Base-by-base conservation (phyloP, 495 filamentous ascomycete genomes). In the Gamarada debralockiae region DNA sequence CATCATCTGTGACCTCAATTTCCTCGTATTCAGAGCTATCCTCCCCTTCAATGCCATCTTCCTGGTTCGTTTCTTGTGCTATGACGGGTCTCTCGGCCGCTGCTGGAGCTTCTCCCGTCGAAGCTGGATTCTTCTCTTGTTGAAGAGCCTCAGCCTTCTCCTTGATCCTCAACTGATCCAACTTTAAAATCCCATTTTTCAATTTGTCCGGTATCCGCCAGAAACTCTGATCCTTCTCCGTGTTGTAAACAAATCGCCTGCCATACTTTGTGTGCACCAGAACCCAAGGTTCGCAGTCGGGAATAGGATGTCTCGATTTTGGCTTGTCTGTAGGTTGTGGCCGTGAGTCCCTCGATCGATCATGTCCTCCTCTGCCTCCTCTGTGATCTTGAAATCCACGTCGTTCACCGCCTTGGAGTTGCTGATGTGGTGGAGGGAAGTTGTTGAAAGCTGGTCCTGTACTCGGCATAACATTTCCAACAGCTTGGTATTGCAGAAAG, bases 131-230 rank as follows among this genome's bases (percentile, higher is more conserved):
- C 49, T 49, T 62, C 18, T 27, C 48, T 41, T 63, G 60, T 15
- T 23, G 12, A 34, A 58, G 25, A 40, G 62, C 70, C 20, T 61
- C 66, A 3, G 70, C 75, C 58, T 76, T 80, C 49, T 73, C 67
- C 24, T 73, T 72, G 37, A 80, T 79, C 10, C 80, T 67, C 40
- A 68, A 74, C 47, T 76, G 68, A 66, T 80, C 90, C 43, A 86
- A 78, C 52, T 90, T 86, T 3, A 87, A 67, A 15, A 97, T 87
- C 3, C 78, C 90, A 60, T 84, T 82, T 75, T 89, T 80, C 8
- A 98, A 77, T 60, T 95, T 83, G 43, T 84, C 76, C 2, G 93
- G 92, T 52, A 95, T 86, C 58, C 85, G 87, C 93, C 93, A 98
- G 69, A 91, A 88, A 65, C 92, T 97, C 57, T 89, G 82, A 23